These are phyloP conservation scores for Lactarius sanguifluus DNA, from an alignment of 768 basidiomycete genomes.

Conservation along the genomic window DNA sequence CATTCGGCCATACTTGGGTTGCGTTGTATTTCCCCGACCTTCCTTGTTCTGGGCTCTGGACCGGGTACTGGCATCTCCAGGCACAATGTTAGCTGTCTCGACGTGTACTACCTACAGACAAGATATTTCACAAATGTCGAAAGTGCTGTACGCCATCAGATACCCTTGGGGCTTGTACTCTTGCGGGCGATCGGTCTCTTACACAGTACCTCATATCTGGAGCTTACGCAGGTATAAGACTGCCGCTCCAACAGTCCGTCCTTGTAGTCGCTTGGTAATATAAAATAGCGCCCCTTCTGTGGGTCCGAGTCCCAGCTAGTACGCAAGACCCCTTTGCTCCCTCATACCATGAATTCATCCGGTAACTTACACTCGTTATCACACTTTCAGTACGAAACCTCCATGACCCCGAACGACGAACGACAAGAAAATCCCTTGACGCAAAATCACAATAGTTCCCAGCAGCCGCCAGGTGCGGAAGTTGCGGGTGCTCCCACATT, in stretches of 20 bases:
- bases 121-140: not conserved
- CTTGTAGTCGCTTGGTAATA: slow-evolving; percentile 11
- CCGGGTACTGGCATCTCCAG: slow-evolving; percentile 21
- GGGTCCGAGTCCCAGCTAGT: not conserved
- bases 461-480: slow-evolving; percentile 16
- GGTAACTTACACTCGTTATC: slow-evolving; percentile 9
- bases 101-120: not conserved
- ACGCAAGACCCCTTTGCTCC: not conserved
- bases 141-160: not conserved
- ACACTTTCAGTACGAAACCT: not conserved
- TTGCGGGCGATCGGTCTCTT: not conserved
- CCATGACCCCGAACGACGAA: slow-evolving; percentile 1
- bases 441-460: not conserved
- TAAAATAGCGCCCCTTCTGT: slow-evolving; percentile 4
- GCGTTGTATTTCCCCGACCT: not conserved
- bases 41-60: slow-evolving; percentile 11
- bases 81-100: slow-evolving; percentile 7
- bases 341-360: slow-evolving; percentile 7
- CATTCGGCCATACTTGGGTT: not conserved
- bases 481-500: not conserved
- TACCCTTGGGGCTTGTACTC: not conserved
- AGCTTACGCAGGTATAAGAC: not conserved
- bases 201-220: not conserved
- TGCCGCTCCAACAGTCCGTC: not conserved
- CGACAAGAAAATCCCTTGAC: not conserved